Base-by-base conservation (phyloP, 202 grass and related monocot genomes). In the Eragrostis tef region DNA sequence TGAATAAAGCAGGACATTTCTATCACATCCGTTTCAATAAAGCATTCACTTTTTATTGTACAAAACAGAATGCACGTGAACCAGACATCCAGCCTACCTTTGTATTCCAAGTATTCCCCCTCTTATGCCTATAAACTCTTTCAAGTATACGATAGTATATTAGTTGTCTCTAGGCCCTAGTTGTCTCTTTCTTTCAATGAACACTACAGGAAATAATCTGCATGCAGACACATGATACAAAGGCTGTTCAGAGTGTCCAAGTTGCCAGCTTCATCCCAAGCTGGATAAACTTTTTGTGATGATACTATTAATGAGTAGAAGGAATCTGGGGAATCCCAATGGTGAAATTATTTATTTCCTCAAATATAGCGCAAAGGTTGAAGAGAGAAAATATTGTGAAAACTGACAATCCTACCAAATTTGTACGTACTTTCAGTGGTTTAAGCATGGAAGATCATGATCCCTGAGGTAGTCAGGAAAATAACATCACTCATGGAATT, bases 41-140 rank as follows among this genome's bases (percentile, higher is more conserved):
- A 49, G 54, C 20, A 63, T 29, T 24, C 8, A 11, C 11, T 77
- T 79, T 36, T 29, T 19, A 54, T 4, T 27, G 10, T 58, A 19
- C 22, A 46, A 87, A 76, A 12, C 45, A 20, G 17, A 86, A 15
- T 49, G 31, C 59, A 75, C 17, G 80, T 59, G 41, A 50, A 60
- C 25, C 7, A 45, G 34, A 36, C 0, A 61, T 34, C 12, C 17
- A 49, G 7, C 19, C 54, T 50, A 47, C 3, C 19, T 59, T 17
- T 70, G 46, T 19, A 45, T 54, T 75, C 34, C 22, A 75, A 43
- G n/a, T 54, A 58, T 53, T 31, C 29, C 29, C 29, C 29, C 3
- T 31, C 29, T 31, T 31, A 31, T 31, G 29, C 3, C 29, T 39
- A 39, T 39, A 39, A 70, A 9, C n/a, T 25, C 20, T 70, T 46